These are phyloP conservation scores for Neopestalotiopsis clavispora DNA, from an alignment of 2,329 filamentous ascomycete genomes.

Conservation along the genomic window DNA sequence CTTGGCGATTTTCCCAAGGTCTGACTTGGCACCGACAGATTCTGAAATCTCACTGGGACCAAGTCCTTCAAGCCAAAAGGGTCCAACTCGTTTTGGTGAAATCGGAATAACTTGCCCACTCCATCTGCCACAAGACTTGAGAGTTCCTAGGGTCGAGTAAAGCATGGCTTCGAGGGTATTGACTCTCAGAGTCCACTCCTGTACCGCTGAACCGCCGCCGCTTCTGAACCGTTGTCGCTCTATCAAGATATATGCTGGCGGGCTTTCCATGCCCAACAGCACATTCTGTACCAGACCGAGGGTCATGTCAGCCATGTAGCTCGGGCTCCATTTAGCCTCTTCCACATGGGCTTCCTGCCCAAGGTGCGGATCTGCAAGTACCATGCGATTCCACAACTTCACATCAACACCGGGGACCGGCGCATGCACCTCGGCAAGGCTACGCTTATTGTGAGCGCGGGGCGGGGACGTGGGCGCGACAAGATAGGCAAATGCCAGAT, in stretches of 20 bases:
- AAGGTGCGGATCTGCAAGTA: conserved; percentile 24
- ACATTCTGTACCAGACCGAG: conserved; percentile 38
- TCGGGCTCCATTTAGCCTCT: conserved; percentile 38
- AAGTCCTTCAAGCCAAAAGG: conserved; percentile 52
- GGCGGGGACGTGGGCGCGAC: conserved; percentile 23
- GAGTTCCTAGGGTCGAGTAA: conserved; percentile 68
- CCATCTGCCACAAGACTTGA: conserved; percentile 51
- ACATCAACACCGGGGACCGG: conserved; percentile 28
- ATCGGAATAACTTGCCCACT: conserved; percentile 53
- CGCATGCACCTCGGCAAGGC: conserved; percentile 13
- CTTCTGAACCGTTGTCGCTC: conserved; percentile 67
- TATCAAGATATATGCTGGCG: conserved; percentile 74
- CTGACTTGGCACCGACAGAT: conserved; percentile 16
- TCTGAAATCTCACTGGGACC: conserved; percentile 15
- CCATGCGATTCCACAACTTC: conserved; percentile 40
- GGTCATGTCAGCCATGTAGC: conserved; percentile 39
- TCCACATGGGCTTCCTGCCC: not conserved
- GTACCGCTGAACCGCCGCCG: conserved; percentile 66
- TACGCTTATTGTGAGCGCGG: conserved; percentile 21
- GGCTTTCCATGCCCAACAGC: conserved; percentile 45
- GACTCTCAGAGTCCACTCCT: conserved; percentile 83
- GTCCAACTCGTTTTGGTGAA: conserved; percentile 57
- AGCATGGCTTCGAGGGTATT: conserved; percentile 85
- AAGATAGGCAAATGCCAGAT: conserved; percentile 76
- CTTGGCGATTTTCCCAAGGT: conserved; percentile 24